Evolutionary conservation across 2,329 filamentous ascomycete genomes (phyloP).

Genomic region (Scortechinia acanthostroma): DNA sequence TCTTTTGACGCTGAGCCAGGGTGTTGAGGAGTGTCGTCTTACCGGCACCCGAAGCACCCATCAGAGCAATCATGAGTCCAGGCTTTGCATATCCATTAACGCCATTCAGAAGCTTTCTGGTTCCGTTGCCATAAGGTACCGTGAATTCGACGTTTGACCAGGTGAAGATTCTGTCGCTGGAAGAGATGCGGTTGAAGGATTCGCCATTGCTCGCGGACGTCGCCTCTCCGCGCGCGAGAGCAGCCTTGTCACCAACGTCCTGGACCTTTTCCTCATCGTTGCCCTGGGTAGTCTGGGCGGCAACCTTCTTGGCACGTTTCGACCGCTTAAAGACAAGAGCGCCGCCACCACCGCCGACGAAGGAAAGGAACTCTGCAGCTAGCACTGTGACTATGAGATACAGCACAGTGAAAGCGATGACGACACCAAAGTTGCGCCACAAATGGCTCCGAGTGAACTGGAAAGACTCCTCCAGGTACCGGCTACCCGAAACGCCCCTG

Average conservation of each 20-base stretch:
- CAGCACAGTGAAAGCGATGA: slow-evolving; percentile 69
- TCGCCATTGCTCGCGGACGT: slow-evolving; percentile 20
- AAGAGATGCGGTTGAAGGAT: slow-evolving; percentile 35
- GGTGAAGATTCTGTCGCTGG: slow-evolving; percentile 61
- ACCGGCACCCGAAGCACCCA: slow-evolving; percentile 75
- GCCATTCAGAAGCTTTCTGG: slow-evolving; percentile 53
- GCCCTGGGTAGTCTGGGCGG: slow-evolving; percentile 29
- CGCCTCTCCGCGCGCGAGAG: slow-evolving; percentile 15
- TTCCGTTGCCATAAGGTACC: slow-evolving; percentile 39
- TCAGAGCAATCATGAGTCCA: slow-evolving; percentile 71
- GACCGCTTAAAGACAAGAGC: slow-evolving; percentile 67
- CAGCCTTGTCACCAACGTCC: slow-evolving; percentile 13
- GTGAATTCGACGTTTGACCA: slow-evolving; percentile 68
- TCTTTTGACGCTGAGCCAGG: slow-evolving; percentile 62
- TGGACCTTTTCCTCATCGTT: slow-evolving; percentile 51
- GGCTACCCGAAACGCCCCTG: slow-evolving; percentile 38
- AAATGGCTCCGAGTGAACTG: slow-evolving; percentile 47
- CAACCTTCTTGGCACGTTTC: slow-evolving; percentile 45
- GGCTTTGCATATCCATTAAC: slow-evolving; percentile 76
- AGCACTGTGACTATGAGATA: slow-evolving; percentile 69
- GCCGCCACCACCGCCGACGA: slow-evolving; percentile 54
- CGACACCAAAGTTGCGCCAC: slow-evolving; percentile 71
- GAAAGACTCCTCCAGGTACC: slow-evolving; percentile 45
- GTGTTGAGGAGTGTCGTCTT: slow-evolving; percentile 81
- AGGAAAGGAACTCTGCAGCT: slow-evolving; percentile 63